Percentiles rank a stretch among this genome's conserved stretches.
Evolutionary conservation across 2,329 filamentous ascomycete genomes (phyloP).

Genomic region (Paecilomyces fulvus): DNA sequence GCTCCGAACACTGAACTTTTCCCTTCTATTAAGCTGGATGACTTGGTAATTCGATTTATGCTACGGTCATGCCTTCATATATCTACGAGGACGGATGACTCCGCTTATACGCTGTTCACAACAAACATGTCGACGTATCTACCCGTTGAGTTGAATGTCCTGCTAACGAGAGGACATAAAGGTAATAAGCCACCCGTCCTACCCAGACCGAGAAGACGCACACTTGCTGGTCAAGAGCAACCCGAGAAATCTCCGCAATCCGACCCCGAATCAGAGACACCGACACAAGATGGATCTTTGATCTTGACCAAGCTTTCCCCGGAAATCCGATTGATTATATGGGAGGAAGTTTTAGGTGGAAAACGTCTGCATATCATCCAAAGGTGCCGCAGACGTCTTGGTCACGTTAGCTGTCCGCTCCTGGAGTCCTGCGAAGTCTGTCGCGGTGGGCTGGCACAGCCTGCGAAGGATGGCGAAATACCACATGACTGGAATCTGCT

Average conservation of each 20-base stretch:
- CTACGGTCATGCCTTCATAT: background rate
- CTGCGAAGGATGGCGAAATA: conserved; percentile 13
- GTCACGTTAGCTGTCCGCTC: conserved; percentile 23
- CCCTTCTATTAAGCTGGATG: background rate
- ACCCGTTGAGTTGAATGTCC: background rate
- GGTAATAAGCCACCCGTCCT: conserved; percentile 9
- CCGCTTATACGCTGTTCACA: background rate
- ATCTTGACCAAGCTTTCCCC: conserved; percentile 24
- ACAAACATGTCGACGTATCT: background rate
- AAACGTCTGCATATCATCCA: conserved; percentile 29
- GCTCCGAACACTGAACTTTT: background rate
- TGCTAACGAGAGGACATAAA: conserved; percentile 1
- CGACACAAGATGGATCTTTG: conserved; percentile 3
- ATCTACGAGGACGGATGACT: background rate
- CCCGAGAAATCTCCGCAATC: background rate
- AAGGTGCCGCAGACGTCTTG: conserved; percentile 20
- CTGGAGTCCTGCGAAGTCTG: conserved; percentile 26
- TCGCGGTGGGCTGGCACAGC: conserved; percentile 20
- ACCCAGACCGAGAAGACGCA: conserved; percentile 8
- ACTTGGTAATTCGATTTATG: background rate
- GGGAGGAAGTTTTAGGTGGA: conserved; percentile 24
- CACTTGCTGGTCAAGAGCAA: conserved; percentile 3
- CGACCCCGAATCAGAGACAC: background rate
- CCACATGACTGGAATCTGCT: conserved; percentile 13
- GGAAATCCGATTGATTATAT: conserved; percentile 29